Percentiles rank a stretch among this genome's conserved stretches.
These are phyloP conservation scores for Cladosporium sp. DNA, from an alignment of 2,329 filamentous ascomycete genomes.

Conservation along the genomic window DNA sequence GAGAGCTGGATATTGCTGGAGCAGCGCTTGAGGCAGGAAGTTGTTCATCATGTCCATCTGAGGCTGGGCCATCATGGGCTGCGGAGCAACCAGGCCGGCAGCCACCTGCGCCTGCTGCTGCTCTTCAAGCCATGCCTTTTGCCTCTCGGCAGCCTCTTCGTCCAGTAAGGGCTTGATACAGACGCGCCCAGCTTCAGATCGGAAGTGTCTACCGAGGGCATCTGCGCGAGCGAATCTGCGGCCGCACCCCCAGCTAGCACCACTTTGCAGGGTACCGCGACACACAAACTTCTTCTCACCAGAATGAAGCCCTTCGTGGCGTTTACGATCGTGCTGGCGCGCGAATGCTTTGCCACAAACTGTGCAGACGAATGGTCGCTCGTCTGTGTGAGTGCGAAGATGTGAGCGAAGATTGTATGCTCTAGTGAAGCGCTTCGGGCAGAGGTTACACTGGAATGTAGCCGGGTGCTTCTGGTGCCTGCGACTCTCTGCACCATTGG, in stretches of 20 bases:
- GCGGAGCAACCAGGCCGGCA: conserved; percentile 30
- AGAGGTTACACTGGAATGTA: conserved; percentile 90
- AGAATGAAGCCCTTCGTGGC: conserved; percentile 91
- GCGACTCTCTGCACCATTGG: conserved; percentile 59
- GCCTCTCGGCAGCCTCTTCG: conserved; percentile 81
- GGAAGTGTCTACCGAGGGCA: conserved; percentile 78
- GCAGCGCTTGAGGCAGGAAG: conserved; percentile 67
- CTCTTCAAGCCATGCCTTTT: conserved; percentile 63
- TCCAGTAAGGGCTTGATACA: conserved; percentile 97
- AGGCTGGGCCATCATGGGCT: conserved; percentile 35
- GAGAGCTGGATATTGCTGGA: conserved; percentile 91
- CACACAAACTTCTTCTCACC: conserved; percentile 99
- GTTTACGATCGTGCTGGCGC: conserved; percentile 92
- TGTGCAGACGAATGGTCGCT: conserved; percentile 93
- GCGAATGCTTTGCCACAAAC: conserved; percentile 97
- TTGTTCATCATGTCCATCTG: conserved; percentile 49
- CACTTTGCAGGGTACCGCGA: conserved; percentile 79
- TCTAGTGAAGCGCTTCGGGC: conserved; percentile 91
- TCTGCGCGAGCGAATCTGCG: conserved; percentile 92
- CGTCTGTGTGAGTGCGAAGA: conserved; percentile 92
- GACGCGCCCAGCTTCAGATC: conserved; percentile 88
- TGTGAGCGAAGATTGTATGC: conserved; percentile 97
- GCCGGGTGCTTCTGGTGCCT: conserved; percentile 96
- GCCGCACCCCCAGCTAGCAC: conserved; percentile 86
- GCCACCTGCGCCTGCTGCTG: conserved; percentile 53